Conservation (phyloP, 2,329 filamentous ascomycete species). For the Hypomyces rosellus region DNA sequence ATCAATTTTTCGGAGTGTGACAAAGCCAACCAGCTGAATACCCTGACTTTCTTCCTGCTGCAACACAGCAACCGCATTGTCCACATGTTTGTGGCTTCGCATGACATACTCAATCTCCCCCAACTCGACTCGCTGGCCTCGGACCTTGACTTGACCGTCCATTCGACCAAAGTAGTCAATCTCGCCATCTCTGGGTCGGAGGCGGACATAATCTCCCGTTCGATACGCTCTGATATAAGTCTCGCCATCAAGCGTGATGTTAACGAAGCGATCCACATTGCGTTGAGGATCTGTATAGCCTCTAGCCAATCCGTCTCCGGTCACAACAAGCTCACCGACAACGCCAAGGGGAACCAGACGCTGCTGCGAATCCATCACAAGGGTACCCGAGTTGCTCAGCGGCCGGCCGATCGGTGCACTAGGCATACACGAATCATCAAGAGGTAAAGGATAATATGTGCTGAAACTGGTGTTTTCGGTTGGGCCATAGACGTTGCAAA, state of each 20-base stretch:
- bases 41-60: conserved; percentile 5
- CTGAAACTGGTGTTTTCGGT: conserved; percentile 15
- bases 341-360: conserved; percentile 20
- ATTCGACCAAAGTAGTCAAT: conserved; percentile 24
- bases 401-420: conserved; percentile 2
- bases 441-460: conserved; percentile 6
- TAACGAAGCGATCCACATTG: conserved; percentile 14
- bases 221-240: conserved; percentile 15
- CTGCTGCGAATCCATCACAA: conserved; percentile 19
- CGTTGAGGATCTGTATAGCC: conserved; percentile 16
- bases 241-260: conserved; percentile 6
- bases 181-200: conserved; percentile 15
- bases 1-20: neutral
- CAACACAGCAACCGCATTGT: conserved; percentile 16
- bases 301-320: conserved; percentile 19
- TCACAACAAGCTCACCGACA: conserved; percentile 23
- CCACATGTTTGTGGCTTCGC: conserved; percentile 9
- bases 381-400: conserved; percentile 14
- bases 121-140: conserved; percentile 25
- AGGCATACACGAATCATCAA: neutral
- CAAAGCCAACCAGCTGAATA: conserved; percentile 1
- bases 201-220: conserved; percentile 22
- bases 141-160: conserved; percentile 24
- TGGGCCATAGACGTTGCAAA: conserved; percentile 14
- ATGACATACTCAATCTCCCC: conserved; percentile 23